These are phyloP conservation scores for Cutaneotrichosporon curvatum DNA, from an alignment of 1,284 basidiomycete species.

Conservation along the genomic window DNA sequence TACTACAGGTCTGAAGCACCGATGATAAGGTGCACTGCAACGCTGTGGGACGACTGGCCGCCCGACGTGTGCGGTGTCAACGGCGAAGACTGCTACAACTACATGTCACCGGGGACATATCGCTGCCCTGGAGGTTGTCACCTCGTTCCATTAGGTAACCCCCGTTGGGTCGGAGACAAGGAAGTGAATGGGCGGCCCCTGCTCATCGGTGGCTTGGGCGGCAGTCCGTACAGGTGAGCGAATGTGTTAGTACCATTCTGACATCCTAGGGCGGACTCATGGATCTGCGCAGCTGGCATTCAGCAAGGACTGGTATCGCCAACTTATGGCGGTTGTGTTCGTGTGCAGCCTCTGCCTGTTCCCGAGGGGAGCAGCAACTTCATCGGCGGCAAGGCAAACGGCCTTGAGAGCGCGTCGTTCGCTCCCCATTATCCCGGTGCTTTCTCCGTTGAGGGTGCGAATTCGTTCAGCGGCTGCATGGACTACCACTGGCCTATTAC, in stretches of 20 bases:
- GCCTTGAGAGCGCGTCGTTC: slow-evolving; percentile 25
- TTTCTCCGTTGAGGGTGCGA: slow-evolving; percentile 16
- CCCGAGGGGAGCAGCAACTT: slow-evolving; percentile 16
- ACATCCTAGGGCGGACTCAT: slow-evolving; percentile 39
- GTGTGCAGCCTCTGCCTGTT: slow-evolving; percentile 22
- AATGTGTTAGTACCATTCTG: slow-evolving; percentile 6
- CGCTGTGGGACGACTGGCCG: slow-evolving; percentile 37
- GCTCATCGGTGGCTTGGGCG: slow-evolving; percentile 35
- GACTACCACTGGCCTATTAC: slow-evolving; percentile 37
- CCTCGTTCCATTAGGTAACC: slow-evolving; percentile 31
- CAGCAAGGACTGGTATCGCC: slow-evolving; percentile 28
- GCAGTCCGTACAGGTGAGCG: background rate
- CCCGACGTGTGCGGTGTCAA: slow-evolving; percentile 37
- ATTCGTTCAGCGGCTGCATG: slow-evolving; percentile 15
- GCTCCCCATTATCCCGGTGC: slow-evolving; percentile 30
- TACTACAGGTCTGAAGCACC: slow-evolving; percentile 28
- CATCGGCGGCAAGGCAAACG: slow-evolving; percentile 13
- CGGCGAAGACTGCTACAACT: slow-evolving; percentile 22
- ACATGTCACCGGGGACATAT: slow-evolving; percentile 18
- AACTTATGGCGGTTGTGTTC: slow-evolving; percentile 32
- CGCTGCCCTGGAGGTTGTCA: slow-evolving; percentile 39
- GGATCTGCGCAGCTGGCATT: slow-evolving; percentile 38
- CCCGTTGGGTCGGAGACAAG: slow-evolving; percentile 32
- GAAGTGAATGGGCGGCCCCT: slow-evolving; percentile 28
- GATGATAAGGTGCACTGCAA: slow-evolving; percentile 26